Conservation (phyloP, 208 protist species). For the Phytomonas sp. region DNA sequence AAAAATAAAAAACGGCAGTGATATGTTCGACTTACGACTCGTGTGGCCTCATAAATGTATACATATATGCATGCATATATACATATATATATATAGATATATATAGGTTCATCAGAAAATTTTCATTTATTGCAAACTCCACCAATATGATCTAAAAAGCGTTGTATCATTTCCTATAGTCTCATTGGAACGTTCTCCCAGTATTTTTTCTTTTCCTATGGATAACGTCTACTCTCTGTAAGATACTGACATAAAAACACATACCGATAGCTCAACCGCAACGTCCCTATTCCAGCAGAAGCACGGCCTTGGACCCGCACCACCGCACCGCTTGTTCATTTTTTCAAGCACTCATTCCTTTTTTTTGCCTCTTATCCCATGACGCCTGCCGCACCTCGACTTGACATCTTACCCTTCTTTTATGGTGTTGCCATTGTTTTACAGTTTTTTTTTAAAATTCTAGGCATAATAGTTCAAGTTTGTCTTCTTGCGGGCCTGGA, state of each 20-base stretch:
- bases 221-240: background rate
- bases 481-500: slow-evolving; percentile 99
- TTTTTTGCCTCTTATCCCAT: background rate
- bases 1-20: background rate
- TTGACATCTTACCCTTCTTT: background rate
- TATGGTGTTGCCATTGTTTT: background rate
- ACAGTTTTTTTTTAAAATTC: background rate
- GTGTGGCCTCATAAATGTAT: background rate
- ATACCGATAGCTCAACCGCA: background rate
- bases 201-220: background rate
- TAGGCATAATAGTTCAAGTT: slow-evolving; percentile 99
- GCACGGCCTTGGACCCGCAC: background rate
- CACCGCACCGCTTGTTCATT: background rate
- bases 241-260: background rate
- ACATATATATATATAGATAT: background rate
- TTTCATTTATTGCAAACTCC: background rate
- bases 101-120: background rate
- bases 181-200: background rate
- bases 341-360: background rate
- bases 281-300: background rate
- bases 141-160: background rate
- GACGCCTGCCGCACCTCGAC: background rate
- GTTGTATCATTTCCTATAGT: background rate
- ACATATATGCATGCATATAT: no score
- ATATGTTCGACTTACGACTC: background rate